Base-by-base conservation (phyloP, 768 basidiomycete species). In the Russula dissimulans region DNA sequence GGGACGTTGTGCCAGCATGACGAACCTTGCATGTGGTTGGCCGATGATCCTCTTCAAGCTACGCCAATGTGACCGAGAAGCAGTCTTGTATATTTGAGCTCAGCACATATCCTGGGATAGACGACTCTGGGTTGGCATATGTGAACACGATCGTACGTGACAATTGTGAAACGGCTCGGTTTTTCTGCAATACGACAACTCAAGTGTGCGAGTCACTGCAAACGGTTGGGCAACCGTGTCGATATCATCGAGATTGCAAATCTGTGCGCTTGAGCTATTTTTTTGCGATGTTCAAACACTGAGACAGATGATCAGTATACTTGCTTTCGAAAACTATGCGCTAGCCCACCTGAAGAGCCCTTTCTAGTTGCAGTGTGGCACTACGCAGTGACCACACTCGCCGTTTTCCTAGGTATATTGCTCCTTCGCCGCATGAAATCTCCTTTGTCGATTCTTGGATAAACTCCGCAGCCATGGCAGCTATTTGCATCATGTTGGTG, bases 11-110 rank as follows among this genome's bases (percentile, higher is more conserved):
- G 22, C 22, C 32, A 11, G 54, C 69, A 43, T 42, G 29, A 41
- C 38, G 34, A 36, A 7, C 5, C 34, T 36, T 1, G 11, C 34
- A 11, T 17, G 51, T 39, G 12, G 11, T 31, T 31, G 18, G 17
- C 29, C 10, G 11, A 36, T 36, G 18, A 17, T 36, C 10, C 22
- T 11, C 51, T 56, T 29, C 34, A 56, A 75, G 76, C 62, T 75
- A 69, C 59, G 73, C 77, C 14, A 75, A 79, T 61, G 71, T 70
- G 31, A 73, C 75, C 9, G 59, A 74, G 11, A 75, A 72, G 17
- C 65, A 71, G 57, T 64, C 72, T 38, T 79, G 78, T 61, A 57
- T 71, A 5, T 68, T 71, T 22, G 77, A 78, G 53, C 75, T 77
- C 64, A 73, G 71, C 29, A 67, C 69, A 4, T 78, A 77, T 64